Evolutionary conservation across 2,329 filamentous ascomycete genomes (phyloP), one percentile per base, ranked within the genome.

Genomic region (Pseudopyrenochaeta lycopersici): DNA sequence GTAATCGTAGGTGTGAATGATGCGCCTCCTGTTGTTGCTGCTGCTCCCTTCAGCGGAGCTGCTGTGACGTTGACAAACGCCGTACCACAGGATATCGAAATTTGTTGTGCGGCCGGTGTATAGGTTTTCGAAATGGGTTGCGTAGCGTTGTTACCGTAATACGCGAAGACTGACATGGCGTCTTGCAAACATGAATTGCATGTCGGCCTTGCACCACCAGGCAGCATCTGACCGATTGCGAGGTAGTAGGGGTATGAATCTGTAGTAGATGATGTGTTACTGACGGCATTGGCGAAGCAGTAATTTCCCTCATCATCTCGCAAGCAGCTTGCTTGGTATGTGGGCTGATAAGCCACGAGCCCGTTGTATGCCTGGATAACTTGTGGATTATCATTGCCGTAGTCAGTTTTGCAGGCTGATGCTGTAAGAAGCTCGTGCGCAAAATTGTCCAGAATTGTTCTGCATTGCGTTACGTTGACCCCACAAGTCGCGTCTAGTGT

Each of bases 221-320:
- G 90, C 11, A 97, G 78, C 0, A 81, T 76, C 35, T 88, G 83
- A 54, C 95, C 95, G 49, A 96, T 83, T 0, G 93, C 91, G 2
- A 98, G 80, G 67, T 90, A 94, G 78, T 97, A 99, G 31, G 95
- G 83, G 69, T 93, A 94, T 30, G 86, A 84, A 72, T 95, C 89
- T 29, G 87, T 85, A 12, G 90, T 81, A 7, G 85, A 88, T 18
- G 85, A 84, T 5, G 79, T 73, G 76, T 97, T 96, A 42, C 90
- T 92, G 55, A 93, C 87, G 44, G 94, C 92, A 64, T 91, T 89
- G 62, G 90, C 90, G 74, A 92, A 97, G 79, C 94, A 97, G 62
- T 87, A 84, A 45, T 82, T 82, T 1, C 87, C 87, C 0, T 80
- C 76, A 0, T 85, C 81, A 70, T 91, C 85, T 55, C 86, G 87